Base-by-base conservation (phyloP, 495 filamentous ascomycete genomes). In the Tetracladium setigerum region DNA sequence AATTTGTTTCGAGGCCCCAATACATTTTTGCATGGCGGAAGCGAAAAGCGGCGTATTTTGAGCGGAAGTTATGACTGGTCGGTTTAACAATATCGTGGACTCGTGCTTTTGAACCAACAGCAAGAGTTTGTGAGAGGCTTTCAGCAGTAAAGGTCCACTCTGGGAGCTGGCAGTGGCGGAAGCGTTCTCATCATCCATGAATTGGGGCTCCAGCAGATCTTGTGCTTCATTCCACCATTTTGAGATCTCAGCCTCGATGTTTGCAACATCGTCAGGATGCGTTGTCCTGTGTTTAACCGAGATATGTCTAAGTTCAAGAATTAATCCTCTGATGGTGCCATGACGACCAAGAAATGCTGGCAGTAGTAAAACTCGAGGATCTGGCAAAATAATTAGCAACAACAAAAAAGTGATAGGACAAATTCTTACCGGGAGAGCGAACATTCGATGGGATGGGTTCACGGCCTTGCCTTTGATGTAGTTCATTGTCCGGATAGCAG, bases 401-500 rank as follows among this genome's bases (percentile, higher is more conserved):
- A 8, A 17, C 37, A 39, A 12, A 8, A 17, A 12, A 11, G 37
- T 17, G 10, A 9, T 11, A 7, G 7, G 16, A 11, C 0, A 4
- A 33, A 5, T 16, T 11, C 41, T 3, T 30, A 44, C 41, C 41
- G 16, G 14, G 41, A 14, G 22, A 17, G 19, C 5, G 39, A 30
- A 10, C 12, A 33, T 13, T 15, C 11, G 1, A 12, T 4, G 16
- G 13, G 12, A 5, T 27, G 32, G 11, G 4, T 13, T 5, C 18
- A 7, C 31, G 8, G 31, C 14, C 27, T 13, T 30, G 13, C 9
- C 22, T 22, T 17, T 32, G 19, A 39, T 54, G 51, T 12, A 47
- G 17, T 44, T 74, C 70, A 10, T 52, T 49, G 9, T 62, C 63
- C 0, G 66, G 72, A 46, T 70, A 70, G 48, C 72, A 76, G 8